Conservation (phyloP, 1,284 basidiomycete species). For the Sparassis latifolia region DNA sequence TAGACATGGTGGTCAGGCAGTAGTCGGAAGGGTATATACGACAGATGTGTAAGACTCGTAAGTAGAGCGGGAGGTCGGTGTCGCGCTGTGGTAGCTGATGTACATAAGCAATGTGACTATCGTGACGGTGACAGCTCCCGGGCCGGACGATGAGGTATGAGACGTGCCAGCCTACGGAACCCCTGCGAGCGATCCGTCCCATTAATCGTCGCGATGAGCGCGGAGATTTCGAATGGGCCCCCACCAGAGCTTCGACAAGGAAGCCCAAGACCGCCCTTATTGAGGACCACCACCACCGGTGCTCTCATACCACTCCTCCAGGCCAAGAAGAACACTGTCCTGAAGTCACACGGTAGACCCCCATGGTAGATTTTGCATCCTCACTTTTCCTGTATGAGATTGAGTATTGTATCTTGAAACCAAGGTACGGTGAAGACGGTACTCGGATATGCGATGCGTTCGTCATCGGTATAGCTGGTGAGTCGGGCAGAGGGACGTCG, state of each 20-base stretch:
- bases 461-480: conserved; percentile 90
- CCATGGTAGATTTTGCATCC: conserved; percentile 50
- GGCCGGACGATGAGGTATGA: no score
- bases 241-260: not conserved
- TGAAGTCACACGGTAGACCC: conserved; percentile 78
- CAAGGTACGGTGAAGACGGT: conserved; percentile 74
- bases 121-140: no score
- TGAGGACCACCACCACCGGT: conserved; percentile 9
- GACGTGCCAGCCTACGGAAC: no score
- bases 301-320: conserved; percentile 8
- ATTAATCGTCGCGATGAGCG: no score
- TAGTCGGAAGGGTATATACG: no score
- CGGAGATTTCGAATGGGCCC: no score
- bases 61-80: no score
- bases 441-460: conserved; percentile 70
- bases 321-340: conserved; percentile 66
- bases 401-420: not conserved
- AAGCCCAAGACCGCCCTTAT: conserved; percentile 8
- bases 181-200: no score
- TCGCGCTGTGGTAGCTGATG: no score
- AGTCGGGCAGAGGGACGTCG: conserved; percentile 25
- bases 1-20: conserved; percentile 40
- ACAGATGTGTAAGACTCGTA: no score
- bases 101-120: no score
- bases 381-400: conserved; percentile 3